Conservation (phyloP, 257 asterid genomes). For the Solanum sparsipilum region DNA sequence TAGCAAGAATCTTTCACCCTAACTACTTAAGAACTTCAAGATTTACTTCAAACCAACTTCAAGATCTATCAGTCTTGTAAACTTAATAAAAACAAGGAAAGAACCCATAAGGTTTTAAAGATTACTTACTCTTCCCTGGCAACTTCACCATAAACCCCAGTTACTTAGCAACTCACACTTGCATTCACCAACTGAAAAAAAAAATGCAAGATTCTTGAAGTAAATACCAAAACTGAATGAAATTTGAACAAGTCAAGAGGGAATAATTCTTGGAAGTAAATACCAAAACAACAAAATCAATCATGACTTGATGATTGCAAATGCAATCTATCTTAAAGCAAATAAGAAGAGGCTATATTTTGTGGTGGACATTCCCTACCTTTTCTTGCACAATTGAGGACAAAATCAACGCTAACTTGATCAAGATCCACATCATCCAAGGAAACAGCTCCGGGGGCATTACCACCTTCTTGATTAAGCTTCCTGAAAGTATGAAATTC, state of each 20-base stretch:
- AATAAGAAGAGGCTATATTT: not conserved
- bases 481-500: constrained; percentile 74
- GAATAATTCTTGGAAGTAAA: not conserved
- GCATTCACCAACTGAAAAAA: not conserved
- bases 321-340: not conserved
- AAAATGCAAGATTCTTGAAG: not conserved
- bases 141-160: not conserved
- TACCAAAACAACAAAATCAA: not conserved
- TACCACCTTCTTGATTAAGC: constrained; percentile 79
- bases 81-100: not conserved
- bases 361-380: constrained; percentile 25
- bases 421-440: constrained; percentile 97
- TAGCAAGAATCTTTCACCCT: not conserved
- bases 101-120: not conserved
- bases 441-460: constrained; percentile 98
- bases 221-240: not conserved
- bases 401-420: constrained; percentile 87
- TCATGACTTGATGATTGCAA: too few relatives aligned
- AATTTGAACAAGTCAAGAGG: not conserved
- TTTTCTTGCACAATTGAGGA: constrained; percentile 80
- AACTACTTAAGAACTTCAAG: not conserved
- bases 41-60: not conserved
- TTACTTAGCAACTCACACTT: not conserved
- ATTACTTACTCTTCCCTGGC: not conserved
- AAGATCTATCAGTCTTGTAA: not conserved